Conservation (phyloP, 176 grass and related monocot species). For the Avena eriantha region DNA sequence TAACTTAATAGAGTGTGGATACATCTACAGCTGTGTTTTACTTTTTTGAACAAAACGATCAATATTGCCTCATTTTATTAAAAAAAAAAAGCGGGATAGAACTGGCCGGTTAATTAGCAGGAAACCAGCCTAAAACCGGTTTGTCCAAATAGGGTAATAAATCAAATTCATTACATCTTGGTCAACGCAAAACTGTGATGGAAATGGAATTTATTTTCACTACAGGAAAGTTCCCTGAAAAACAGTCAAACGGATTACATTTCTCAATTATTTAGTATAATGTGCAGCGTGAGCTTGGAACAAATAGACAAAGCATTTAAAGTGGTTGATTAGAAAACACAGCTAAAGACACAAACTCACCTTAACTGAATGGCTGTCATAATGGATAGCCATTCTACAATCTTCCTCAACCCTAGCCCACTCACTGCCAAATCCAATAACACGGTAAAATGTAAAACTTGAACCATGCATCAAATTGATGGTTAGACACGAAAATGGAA, state of each 20-base stretch:
- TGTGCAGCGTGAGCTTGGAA: neutral
- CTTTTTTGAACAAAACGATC: too few relatives aligned
- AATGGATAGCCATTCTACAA: conserved; percentile 76
- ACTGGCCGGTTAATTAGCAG: too few relatives aligned
- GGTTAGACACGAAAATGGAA: conserved; percentile 37
- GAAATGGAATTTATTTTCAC: neutral
- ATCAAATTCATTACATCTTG: neutral
- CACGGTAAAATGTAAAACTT: conserved; percentile 34
- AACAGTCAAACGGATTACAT: neutral
- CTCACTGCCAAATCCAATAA: conserved; percentile 58
- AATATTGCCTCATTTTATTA: too few relatives aligned
- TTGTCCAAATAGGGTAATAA: neutral
- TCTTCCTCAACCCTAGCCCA: conserved; percentile 83
- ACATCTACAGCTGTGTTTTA: neutral
- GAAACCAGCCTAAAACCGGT: too few relatives aligned
- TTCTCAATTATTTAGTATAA: neutral
- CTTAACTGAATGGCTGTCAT: conserved; percentile 83
- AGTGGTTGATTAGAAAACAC: neutral
- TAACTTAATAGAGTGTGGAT: conserved; percentile 17
- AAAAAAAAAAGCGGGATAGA: too few relatives aligned
- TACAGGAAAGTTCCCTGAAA: conserved; percentile 18
- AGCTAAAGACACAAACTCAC: conserved; percentile 41
- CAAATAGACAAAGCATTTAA: neutral
- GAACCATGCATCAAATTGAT: conserved; percentile 14
- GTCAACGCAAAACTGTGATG: neutral